These are phyloP conservation scores for Kuraishia borneana DNA, from an alignment of 805 yeast genomes.

Conservation along the genomic window DNA sequence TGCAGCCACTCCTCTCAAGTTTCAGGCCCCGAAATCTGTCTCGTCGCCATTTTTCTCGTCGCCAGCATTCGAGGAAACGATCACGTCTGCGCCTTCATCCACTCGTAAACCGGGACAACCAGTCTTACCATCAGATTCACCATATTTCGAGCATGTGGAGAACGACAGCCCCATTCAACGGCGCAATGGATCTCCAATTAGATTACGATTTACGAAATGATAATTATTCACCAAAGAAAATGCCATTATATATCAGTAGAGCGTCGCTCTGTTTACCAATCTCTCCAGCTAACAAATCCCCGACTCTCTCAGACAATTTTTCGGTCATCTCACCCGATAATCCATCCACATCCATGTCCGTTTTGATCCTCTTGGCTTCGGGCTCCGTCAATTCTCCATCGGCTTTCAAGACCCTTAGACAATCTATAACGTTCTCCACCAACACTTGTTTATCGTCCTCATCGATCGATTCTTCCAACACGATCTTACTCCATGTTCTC, in stretches of 20 bases:
- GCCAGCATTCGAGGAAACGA: neutral
- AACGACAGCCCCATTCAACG: conserved; percentile 1
- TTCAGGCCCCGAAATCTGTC: conserved; percentile 1
- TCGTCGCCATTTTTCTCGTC: too few relatives aligned
- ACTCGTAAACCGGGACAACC: conserved; percentile 24
- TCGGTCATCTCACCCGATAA: conserved; percentile 20
- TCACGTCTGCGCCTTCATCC: neutral
- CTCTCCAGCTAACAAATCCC: conserved; percentile 40
- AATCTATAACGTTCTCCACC: conserved; percentile 42
- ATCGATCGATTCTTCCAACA: conserved; percentile 22
- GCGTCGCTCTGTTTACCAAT: conserved; percentile 39
- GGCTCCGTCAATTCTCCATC: conserved; percentile 16
- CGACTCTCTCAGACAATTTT: conserved; percentile 48
- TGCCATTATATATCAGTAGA: conserved; percentile 43
- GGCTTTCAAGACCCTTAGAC: conserved; percentile 35
- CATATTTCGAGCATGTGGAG: conserved; percentile 17
- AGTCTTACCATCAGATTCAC: conserved; percentile 22
- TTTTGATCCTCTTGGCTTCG: conserved; percentile 18
- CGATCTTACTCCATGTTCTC: conserved; percentile 63
- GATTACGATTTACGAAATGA: neutral
- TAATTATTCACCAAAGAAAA: conserved; percentile 57
- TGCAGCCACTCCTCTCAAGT: conserved; percentile 19
- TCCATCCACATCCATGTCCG: conserved; percentile 22
- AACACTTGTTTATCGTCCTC: conserved; percentile 9
- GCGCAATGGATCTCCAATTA: neutral